These are phyloP conservation scores for Botrytis fabae DNA, from an alignment of 2,329 filamentous ascomycete species.

Conservation along the genomic window DNA sequence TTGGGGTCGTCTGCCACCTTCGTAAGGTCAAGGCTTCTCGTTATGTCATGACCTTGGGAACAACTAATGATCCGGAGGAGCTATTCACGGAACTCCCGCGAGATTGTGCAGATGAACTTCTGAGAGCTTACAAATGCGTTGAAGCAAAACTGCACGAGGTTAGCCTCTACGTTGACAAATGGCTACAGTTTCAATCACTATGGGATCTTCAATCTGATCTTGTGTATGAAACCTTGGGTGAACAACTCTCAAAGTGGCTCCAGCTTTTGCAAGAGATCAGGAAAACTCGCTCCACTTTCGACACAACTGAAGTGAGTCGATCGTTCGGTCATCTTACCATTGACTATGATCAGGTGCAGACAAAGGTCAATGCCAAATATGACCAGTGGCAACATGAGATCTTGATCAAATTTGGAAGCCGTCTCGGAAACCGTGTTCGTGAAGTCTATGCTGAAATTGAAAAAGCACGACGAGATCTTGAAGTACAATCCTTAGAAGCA, in stretches of 20 bases:
- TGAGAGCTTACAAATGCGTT: conserved; percentile 77
- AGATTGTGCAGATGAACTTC: conserved; percentile 76
- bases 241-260: conserved; percentile 89
- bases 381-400: conserved; percentile 99
- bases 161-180: conserved; percentile 88
- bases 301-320: conserved; percentile 90
- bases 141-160: conserved; percentile 82
- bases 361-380: conserved; percentile 98
- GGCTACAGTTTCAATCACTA: conserved; percentile 96
- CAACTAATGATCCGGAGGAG: conserved; percentile 61
- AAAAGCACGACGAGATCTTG: conserved; percentile 84
- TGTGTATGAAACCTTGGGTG: conserved; percentile 87
- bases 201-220: conserved; percentile 98
- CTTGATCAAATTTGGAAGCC: conserved; percentile 84
- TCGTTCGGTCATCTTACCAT: conserved; percentile 93
- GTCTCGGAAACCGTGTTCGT: conserved; percentile 85
- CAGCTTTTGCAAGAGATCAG: conserved; percentile 96
- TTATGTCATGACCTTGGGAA: conserved; percentile 85
- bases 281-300: conserved; percentile 92
- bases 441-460: conserved; percentile 92
- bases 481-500: conserved; percentile 87
- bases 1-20: conserved; percentile 87
- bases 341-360: conserved; percentile 97
- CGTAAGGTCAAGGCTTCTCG: conserved; percentile 92
- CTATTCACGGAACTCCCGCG: conserved; percentile 84